A percentile compares a stretch with the other conserved stretches of the same genome.
phyloP scores from a whole-genome alignment of 352 stramenopile species.

The Proteromonas lacertae region DNA sequence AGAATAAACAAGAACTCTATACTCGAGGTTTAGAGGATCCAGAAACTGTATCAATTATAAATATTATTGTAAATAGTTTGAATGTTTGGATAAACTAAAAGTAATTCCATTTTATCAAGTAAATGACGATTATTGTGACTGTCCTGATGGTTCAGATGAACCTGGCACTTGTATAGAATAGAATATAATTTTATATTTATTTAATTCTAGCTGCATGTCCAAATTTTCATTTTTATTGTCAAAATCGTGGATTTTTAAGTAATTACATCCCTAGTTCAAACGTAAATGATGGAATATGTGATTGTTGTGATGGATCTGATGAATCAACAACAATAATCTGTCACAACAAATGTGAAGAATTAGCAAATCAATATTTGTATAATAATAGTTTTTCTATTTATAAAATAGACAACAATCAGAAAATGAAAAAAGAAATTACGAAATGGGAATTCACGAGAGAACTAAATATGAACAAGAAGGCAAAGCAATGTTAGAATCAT shows the following conservation, averaged over 20 bases:
- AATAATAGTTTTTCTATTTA: too few species aligned
- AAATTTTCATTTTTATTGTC: constrained; percentile 23
- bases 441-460: too few species aligned
- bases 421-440: too few species aligned
- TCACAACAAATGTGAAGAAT: constrained; percentile 31
- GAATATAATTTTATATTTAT: too few species aligned
- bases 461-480: too few species aligned
- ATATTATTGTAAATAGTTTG: constrained; percentile 14
- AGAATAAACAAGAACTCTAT: too few species aligned
- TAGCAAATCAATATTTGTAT: too few species aligned
- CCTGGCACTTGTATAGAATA: constrained; percentile 33
- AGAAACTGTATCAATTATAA: background rate
- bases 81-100: constrained; percentile 22
- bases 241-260: constrained; percentile 22
- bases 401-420: too few species aligned
- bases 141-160: constrained; percentile 42
- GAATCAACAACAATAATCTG: constrained; percentile 29
- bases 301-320: constrained; percentile 83
- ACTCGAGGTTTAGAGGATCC: too few species aligned
- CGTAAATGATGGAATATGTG: constrained; percentile 63
- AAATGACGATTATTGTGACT: constrained; percentile 80
- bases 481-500: too few species aligned
- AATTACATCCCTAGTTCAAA: constrained; percentile 16
- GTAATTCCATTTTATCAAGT: constrained; percentile 19
- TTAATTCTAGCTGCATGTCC: constrained; percentile 38